These are phyloP conservation scores for Talaromyces sp. DNA, from an alignment of 2,329 filamentous ascomycete species.

Conservation along the genomic window DNA sequence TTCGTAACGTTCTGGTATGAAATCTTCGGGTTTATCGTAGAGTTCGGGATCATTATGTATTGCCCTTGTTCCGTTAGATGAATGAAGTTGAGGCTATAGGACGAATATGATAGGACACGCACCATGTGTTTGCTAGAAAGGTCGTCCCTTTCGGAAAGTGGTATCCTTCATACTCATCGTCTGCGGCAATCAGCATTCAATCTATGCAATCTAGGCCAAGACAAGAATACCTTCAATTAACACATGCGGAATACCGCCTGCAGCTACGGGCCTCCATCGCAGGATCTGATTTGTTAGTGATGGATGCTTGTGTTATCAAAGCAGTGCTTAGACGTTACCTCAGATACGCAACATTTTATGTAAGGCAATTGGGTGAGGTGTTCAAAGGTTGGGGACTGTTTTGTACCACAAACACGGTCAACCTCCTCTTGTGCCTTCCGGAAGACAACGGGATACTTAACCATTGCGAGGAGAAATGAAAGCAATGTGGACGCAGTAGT, in stretches of 20 bases:
- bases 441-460: background rate
- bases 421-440: background rate
- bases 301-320: background rate
- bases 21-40: background rate
- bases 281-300: background rate
- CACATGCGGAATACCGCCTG: background rate
- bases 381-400: background rate
- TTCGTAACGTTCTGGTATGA: background rate
- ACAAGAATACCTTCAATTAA: background rate
- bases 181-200: background rate
- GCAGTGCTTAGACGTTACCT: background rate
- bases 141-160: background rate
- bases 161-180: background rate
- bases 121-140: background rate
- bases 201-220: background rate
- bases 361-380: background rate
- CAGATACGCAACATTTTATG: background rate
- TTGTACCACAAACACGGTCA: background rate
- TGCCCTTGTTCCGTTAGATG: background rate
- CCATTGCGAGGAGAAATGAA: background rate
- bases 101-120: background rate
- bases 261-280: background rate
- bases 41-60: background rate
- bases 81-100: background rate
- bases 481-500: background rate